Conservation (phyloP, 352 stramenopile species). For the Phytophthora chlamydospora region DNA sequence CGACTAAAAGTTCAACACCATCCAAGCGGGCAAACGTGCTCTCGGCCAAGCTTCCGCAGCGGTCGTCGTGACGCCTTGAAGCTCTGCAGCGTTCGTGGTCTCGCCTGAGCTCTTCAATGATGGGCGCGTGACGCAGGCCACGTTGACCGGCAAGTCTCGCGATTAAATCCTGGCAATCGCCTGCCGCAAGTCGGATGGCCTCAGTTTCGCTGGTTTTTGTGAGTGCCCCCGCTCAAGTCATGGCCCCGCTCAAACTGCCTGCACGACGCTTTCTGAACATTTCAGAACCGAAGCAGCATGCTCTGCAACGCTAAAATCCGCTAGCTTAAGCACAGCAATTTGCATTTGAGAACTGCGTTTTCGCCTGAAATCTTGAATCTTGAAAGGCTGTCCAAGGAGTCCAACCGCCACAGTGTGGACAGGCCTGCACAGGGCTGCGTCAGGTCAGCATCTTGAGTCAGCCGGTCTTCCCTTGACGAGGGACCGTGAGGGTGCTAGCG, state of each 20-base stretch:
- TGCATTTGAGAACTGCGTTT: neutral
- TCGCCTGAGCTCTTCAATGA: constrained; percentile 29
- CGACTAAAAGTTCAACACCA: constrained; percentile 19
- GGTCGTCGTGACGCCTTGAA: constrained; percentile 26
- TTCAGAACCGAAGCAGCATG: constrained; percentile 18
- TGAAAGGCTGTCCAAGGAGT: no score
- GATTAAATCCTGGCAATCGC: no score
- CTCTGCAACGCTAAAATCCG: constrained; percentile 2
- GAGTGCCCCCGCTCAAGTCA: constrained; percentile 18
- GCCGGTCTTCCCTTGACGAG: constrained; percentile 20
- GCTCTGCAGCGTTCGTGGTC: constrained; percentile 10
- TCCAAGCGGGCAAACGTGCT: no score
- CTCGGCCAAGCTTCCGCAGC: neutral
- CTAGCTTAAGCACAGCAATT: neutral
- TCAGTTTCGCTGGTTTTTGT: no score
- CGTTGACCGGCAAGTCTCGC: constrained; percentile 3
- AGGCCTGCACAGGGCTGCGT: neutral
- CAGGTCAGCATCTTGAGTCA: constrained; percentile 8
- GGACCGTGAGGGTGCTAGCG: neutral
- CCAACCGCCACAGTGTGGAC: no score
- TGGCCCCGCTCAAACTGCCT: no score
- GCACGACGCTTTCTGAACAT: constrained; percentile 11
- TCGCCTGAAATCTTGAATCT: neutral
- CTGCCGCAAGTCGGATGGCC: no score
- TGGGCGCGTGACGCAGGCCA: constrained; percentile 25